Percentiles rank a stretch among this genome's conserved stretches.
Conservation (phyloP, 805 yeast species). For the Hanseniaspora thailandica region DNA sequence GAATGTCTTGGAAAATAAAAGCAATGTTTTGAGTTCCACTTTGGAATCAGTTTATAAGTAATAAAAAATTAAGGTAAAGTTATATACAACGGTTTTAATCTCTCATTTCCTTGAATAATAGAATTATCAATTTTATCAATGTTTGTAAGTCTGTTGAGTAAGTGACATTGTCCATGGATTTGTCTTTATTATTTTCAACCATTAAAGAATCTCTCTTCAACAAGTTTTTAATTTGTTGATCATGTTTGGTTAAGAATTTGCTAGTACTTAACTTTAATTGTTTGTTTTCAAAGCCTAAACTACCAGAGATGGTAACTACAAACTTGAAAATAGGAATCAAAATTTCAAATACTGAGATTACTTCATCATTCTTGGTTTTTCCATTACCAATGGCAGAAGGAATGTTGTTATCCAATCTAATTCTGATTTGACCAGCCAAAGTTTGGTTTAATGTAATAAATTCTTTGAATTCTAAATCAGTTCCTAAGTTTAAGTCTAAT, state of each 20-base stretch:
- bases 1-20: constrained; percentile 71
- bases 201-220: constrained; percentile 14
- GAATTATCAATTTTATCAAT: constrained; percentile 1
- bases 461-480: constrained; percentile 39
- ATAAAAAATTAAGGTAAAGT: not conserved
- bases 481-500: constrained; percentile 71
- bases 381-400: not conserved
- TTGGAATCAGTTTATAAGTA: constrained; percentile 31
- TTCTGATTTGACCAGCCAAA: constrained; percentile 8
- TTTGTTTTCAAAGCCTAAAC: constrained; percentile 11
- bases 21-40: constrained; percentile 55
- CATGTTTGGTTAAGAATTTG: constrained; percentile 5
- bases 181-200: not conserved
- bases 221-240: constrained; percentile 12
- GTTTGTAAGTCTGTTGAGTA: constrained; percentile 7
- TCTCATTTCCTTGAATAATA: constrained; percentile 5
- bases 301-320: not conserved
- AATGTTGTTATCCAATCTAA: constrained; percentile 1
- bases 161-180: not conserved
- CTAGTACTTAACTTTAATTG: constrained; percentile 1
- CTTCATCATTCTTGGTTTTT: not conserved
- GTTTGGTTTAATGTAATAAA: constrained; percentile 7
- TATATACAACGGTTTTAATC: not conserved
- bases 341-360: constrained; percentile 10
- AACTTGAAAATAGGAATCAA: constrained; percentile 9